Evolutionary conservation across 2,329 filamentous ascomycete species (phyloP), one percentile per base, ranked within the genome.

Genomic region (Neophaeococcomyces mojaviensis): DNA sequence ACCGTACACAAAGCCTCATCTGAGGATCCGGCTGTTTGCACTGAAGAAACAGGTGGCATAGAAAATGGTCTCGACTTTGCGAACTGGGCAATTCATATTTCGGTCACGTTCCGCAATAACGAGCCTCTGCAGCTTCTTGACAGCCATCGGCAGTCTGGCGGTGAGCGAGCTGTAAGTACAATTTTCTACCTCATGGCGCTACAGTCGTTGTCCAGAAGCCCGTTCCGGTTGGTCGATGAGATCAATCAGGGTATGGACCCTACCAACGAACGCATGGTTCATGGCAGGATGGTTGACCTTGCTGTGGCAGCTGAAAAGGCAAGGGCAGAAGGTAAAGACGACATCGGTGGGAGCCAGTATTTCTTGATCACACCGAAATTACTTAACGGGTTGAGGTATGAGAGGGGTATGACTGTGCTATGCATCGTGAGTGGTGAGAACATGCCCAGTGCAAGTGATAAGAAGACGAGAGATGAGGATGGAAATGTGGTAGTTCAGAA

Each of bases 171-270:
- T 19, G 90, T 98, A 18, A 94, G 88, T 18, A 98, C 92, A 12
- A 94, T 97, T 61, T 98, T 97, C 75, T 98, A 94, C 69, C 86
- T 98, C 47, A 97, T 98, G 89, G 88, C 92, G 4, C 78, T 98
- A 20, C 92, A 98, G 65, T 86, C 86, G 40, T 82, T 98, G 59
- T 90, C 92, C 13, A 85, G 88, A 59, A 88, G 89, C 3, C 92
- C 92, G 1, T 98, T 98, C 77, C 88, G 92, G 43, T 90, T 98
- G 40, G 92, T 98, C 49, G 92, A 98, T 67, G 92, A 98, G 70
- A 98, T 98, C 74, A 98, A 98, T 62, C 92, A 98, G 68, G 92
- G 92, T 55, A 98, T 98, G 92, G 92, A 98, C 64, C 92, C 90
- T 35, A 83, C 92, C 59, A 98, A 98, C 67, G 92, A 98, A 68